Evolutionary conservation across 768 basidiomycete genomes (phyloP).

Genomic region (Termitomyces eurrhizus): DNA sequence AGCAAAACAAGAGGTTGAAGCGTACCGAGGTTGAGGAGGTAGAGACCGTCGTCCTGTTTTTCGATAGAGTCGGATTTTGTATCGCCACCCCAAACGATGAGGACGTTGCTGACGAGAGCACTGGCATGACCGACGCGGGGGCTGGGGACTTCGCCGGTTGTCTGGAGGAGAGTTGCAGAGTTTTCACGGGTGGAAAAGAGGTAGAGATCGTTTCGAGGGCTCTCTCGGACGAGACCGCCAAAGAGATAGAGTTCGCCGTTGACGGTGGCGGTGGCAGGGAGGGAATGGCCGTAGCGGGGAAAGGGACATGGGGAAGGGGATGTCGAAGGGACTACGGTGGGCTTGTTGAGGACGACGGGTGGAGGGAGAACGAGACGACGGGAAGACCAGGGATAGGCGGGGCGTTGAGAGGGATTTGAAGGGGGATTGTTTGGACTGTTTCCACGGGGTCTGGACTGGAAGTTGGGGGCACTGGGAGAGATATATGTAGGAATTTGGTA

Average conservation of each 20-base stretch:
- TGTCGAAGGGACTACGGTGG: slow-evolving; percentile 58
- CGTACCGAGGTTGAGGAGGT: slow-evolving; percentile 91
- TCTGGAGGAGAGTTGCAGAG: slow-evolving; percentile 79
- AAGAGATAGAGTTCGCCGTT: slow-evolving; percentile 93
- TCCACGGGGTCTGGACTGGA: slow-evolving; percentile 18
- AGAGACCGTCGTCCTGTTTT: slow-evolving; percentile 88
- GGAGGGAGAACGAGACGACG: slow-evolving; percentile 69
- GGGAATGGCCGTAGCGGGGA: slow-evolving; percentile 93
- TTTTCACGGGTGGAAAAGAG: slow-evolving; percentile 79
- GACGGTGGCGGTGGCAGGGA: slow-evolving; percentile 73
- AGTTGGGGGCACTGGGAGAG: background rate
- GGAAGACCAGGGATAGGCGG: slow-evolving; percentile 81
- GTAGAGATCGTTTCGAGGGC: slow-evolving; percentile 90
- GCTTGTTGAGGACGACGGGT: slow-evolving; percentile 59
- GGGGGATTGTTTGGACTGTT: slow-evolving; percentile 11
- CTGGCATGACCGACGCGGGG: slow-evolving; percentile 96
- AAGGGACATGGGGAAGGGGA: slow-evolving; percentile 84
- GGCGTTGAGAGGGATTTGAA: slow-evolving; percentile 32
- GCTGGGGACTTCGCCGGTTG: slow-evolving; percentile 82
- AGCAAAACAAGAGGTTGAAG: slow-evolving; percentile 12
- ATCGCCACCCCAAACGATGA: slow-evolving; percentile 98
- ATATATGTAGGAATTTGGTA: background rate
- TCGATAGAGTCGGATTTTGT: slow-evolving; percentile 81
- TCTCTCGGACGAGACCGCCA: slow-evolving; percentile 91
- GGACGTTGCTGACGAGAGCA: slow-evolving; percentile 91